Base-by-base conservation (phyloP, 2,329 filamentous ascomycete genomes). In the Fusarium citri region DNA sequence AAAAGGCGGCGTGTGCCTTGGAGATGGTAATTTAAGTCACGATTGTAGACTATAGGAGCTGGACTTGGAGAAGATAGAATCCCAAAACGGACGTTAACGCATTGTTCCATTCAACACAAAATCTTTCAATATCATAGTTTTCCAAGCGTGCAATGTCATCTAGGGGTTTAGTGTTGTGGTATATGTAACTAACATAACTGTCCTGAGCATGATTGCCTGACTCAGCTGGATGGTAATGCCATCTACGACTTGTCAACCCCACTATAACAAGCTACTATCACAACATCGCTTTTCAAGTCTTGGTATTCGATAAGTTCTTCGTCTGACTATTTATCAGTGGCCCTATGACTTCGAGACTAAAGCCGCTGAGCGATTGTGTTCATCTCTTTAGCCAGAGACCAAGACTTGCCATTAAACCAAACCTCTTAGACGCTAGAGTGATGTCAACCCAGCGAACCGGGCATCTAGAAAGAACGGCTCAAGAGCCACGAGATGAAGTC, bases 401-500 rank as follows among this genome's bases (percentile, higher is more conserved):
- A 22, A 26, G n/a, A n/a, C 14, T 53, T 26, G 3, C 10, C 12
- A 22, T 43, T 9, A 60, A 51, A 5, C 47, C 34, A 8, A 15
- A 14, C 8, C 8, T 40, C 20, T 50, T 55, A 6, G n/a, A 16
- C 14, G 4, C 11, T 14, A 59, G 55, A 45, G 20, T 41, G n/a
- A 75, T 75, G 73, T 59, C 71, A 14, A 60, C 66, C 4, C 31
- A 58, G 14, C 64, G 60, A 25, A 76, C 60, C 18, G 37, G 64
- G 18, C 74, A 76, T 46, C 43, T 76, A 6, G 74, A 76, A 47
- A 58, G 73, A 37, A 75, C 94, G 14, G 90, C 91, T 5, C 80
- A 86, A 41, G 91, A 96, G 76, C 92, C 91, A 43, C 89, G 94
- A 60, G 88, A 92, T 61, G 81, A 86, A 64, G 87, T 87, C 74